Conservation (phyloP, 768 basidiomycete species). For the Kwoniella heveanensis region DNA sequence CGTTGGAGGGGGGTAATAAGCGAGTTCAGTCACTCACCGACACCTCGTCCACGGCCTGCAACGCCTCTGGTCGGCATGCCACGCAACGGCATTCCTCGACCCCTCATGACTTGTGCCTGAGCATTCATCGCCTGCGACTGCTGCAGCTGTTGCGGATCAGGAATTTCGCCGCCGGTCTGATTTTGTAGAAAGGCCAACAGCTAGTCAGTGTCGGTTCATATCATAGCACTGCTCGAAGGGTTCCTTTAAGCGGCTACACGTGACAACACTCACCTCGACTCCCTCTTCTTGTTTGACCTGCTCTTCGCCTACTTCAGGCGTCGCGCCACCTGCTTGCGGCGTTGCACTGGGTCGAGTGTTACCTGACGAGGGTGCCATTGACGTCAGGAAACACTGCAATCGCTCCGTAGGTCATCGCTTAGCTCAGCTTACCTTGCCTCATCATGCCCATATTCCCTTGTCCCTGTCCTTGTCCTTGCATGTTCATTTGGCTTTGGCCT, state of each 20-base stretch:
- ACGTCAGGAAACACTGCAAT: too few relatives aligned
- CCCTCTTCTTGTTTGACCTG: slow-evolving; percentile 43
- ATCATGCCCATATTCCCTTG: slow-evolving; percentile 7
- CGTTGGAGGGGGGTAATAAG: not conserved
- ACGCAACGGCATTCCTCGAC: slow-evolving; percentile 30
- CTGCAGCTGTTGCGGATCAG: slow-evolving; percentile 1
- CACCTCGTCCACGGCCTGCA: slow-evolving; percentile 39
- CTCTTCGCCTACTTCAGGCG: slow-evolving; percentile 21
- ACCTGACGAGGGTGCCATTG: not conserved
- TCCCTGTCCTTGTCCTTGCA: slow-evolving; percentile 26
- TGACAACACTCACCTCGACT: slow-evolving; percentile 20
- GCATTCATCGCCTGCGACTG: not conserved
- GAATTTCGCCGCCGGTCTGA: slow-evolving; percentile 15
- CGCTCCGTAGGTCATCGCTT: not conserved
- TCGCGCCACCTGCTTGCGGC: slow-evolving; percentile 1
- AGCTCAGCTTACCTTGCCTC: not conserved
- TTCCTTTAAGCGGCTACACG: not conserved
- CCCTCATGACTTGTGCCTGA: slow-evolving; percentile 19
- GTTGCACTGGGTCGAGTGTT: slow-evolving; percentile 12
- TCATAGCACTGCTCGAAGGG: not conserved
- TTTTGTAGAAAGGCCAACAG: not conserved
- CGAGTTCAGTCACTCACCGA: slow-evolving; percentile 29
- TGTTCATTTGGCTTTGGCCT: slow-evolving; percentile 3
- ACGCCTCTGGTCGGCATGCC: slow-evolving; percentile 35
- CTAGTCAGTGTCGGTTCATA: not conserved